phyloP scores from a whole-genome alignment of 768 basidiomycete genomes.

The Russula foetens region DNA sequence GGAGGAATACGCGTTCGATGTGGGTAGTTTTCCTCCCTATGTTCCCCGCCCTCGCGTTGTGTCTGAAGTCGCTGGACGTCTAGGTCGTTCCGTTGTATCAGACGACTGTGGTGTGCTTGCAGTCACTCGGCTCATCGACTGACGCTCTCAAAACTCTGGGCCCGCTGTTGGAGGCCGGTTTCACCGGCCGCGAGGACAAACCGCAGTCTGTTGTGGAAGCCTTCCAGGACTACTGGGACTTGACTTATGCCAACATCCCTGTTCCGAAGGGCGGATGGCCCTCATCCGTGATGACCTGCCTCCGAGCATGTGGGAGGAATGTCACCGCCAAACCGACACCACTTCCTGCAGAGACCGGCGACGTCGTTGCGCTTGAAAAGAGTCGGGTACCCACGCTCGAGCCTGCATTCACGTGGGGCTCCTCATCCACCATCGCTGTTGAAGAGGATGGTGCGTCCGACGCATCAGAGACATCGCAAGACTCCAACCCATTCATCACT shows the following conservation, averaged over 20 bases:
- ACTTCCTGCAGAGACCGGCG: background rate
- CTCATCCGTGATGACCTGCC: conserved; percentile 32
- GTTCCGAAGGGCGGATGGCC: conserved; percentile 50
- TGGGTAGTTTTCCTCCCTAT: conserved; percentile 26
- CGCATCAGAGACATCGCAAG: background rate
- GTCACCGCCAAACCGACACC: conserved; percentile 6
- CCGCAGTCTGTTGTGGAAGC: conserved; percentile 37
- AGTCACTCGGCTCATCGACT: conserved; percentile 34
- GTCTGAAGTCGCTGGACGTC: background rate
- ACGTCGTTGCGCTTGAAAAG: background rate
- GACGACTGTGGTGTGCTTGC: conserved; percentile 44
- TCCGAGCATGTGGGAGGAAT: conserved; percentile 22
- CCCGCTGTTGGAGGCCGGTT: conserved; percentile 48
- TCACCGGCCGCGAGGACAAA: conserved; percentile 43
- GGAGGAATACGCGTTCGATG: conserved; percentile 53
- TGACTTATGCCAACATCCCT: conserved; percentile 33
- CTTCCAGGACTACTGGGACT: conserved; percentile 57
- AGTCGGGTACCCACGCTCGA: background rate
- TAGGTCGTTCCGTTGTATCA: conserved; percentile 62
- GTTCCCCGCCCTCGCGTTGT: background rate
- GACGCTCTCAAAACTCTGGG: conserved; percentile 40
- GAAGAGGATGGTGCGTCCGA: conserved; percentile 15
- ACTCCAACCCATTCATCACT: background rate
- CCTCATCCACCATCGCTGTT: conserved; percentile 13
- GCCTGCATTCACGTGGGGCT: conserved; percentile 6